A percentile compares a stretch with the other conserved stretches of the same genome.
Evolutionary conservation across 768 basidiomycete genomes (phyloP).

Genomic region (Xanthoconium stramineum): DNA sequence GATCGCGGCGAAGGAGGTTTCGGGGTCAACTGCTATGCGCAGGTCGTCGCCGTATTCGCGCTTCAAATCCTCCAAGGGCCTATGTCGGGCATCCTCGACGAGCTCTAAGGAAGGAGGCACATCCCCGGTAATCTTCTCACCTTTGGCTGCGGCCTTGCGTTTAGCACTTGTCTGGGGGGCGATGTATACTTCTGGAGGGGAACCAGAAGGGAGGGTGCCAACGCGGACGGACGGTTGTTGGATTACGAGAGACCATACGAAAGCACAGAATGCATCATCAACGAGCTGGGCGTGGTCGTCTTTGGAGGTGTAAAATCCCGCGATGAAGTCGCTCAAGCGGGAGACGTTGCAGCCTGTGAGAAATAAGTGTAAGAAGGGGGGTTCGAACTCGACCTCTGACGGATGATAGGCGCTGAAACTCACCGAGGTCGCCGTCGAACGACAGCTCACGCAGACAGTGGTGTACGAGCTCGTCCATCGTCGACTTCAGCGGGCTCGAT

Average conservation of each 20-base stretch:
- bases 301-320: slow-evolving; percentile 55
- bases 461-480: slow-evolving; percentile 79
- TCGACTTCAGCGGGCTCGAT: not conserved
- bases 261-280: slow-evolving; percentile 74
- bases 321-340: slow-evolving; percentile 68
- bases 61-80: slow-evolving; percentile 54
- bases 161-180: slow-evolving; percentile 72
- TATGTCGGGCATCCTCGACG: slow-evolving; percentile 53
- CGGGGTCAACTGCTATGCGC: slow-evolving; percentile 71
- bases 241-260: slow-evolving; percentile 78
- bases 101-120: slow-evolving; percentile 46
- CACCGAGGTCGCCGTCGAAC: slow-evolving; percentile 89
- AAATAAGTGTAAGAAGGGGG: slow-evolving; percentile 33
- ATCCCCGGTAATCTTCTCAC: slow-evolving; percentile 44
- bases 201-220: slow-evolving; percentile 62
- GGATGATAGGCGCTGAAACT: slow-evolving; percentile 30
- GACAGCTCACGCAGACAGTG: slow-evolving; percentile 84
- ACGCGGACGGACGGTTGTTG: slow-evolving; percentile 73
- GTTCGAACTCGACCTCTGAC: slow-evolving; percentile 41
- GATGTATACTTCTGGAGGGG: slow-evolving; percentile 67
- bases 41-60: slow-evolving; percentile 58
- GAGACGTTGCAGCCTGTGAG: slow-evolving; percentile 66
- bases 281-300: slow-evolving; percentile 47
- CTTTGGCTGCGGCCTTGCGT: slow-evolving; percentile 59
- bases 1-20: slow-evolving; percentile 72